Base-by-base conservation (phyloP, 768 basidiomycete genomes). In the Tylopilus rubrobrunneus region DNA sequence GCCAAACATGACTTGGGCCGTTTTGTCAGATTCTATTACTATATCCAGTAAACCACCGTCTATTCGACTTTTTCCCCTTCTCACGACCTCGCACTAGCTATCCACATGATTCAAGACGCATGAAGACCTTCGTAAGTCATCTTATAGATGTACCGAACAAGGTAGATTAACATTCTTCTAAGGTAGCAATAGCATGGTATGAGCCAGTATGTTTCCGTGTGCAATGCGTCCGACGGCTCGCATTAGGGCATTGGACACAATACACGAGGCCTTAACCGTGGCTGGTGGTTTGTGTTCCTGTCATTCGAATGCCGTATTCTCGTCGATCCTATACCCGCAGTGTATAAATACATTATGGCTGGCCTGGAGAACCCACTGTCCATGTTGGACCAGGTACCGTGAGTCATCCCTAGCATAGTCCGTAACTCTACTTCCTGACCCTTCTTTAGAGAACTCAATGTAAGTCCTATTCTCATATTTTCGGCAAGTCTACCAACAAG, bases 101-200 rank as follows among this genome's bases (percentile, higher is more conserved):
- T 34, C 51, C 12, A 8, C 17, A 33, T 1, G 60, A 61, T 49
- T 29, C 39, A 21, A 7, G 23, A 6, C 34, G 23, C 15, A 42
- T 39, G 15, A 61, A 61, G 29, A 1, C 3, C 12, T 34, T 51
- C 9, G 60, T 61, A 4, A 57, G 56, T 53, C 39, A n/a, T 7
- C 1, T 17, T 14, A 1, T 17, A 7, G 37, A 28, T 19, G 17
- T 7, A 1, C 31, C 7, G 0, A 7, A 12, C 15, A 2, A 45
- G 10, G 36, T 42, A 48, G 9, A 7, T 17, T 14, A 36, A 29
- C 4, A 1, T 25, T 31, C 2, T 27, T 33, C 5, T 2, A 12
- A 61, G 60, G 60, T 62, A 1, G 43, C 43, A n/a, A 42, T 8
- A n/a, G 1, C 62, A 15, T 61, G 60, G 60, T 60, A n/a, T 11